Evolutionary conservation across 1,139 yeast genomes (phyloP).

Genomic region (Suzukiozyma palmioleophila): DNA sequence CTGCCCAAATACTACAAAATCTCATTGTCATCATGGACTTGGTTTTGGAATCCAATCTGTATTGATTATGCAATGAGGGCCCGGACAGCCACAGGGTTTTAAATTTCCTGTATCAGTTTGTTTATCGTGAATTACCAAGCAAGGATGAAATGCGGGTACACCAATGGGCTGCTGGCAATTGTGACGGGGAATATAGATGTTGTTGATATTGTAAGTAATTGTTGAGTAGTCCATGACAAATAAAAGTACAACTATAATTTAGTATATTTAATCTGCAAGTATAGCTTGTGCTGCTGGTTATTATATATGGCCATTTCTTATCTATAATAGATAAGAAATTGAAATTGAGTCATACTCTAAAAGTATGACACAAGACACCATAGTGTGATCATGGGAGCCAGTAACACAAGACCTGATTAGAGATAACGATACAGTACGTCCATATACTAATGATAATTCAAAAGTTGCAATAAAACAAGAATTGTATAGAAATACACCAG

Average conservation of each 20-base stretch:
- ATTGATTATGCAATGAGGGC: constrained; percentile 38
- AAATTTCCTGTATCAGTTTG: constrained; percentile 36
- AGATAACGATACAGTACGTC: too few species aligned
- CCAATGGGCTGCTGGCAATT: constrained; percentile 10
- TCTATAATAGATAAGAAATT: too few species aligned
- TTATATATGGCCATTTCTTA: background rate
- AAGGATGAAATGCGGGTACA: constrained; percentile 41
- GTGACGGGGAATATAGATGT: constrained; percentile 29
- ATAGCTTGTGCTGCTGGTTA: background rate
- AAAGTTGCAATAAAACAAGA: too few species aligned
- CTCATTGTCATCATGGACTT: too few species aligned
- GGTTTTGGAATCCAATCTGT: constrained; percentile 40
- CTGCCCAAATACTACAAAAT: too few species aligned
- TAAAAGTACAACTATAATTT: background rate
- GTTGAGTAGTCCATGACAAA: constrained; percentile 28
- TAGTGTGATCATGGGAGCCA: too few species aligned
- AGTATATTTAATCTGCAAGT: background rate
- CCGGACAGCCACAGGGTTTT: constrained; percentile 44
- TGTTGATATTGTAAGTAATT: constrained; percentile 22
- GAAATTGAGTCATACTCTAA: too few species aligned
- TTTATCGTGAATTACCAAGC: constrained; percentile 41
- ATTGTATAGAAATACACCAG: too few species aligned
- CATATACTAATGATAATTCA: too few species aligned
- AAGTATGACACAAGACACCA: too few species aligned
- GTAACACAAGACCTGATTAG: too few species aligned